These are phyloP conservation scores for Hypomontagnella submonticulosa DNA, from an alignment of 495 filamentous ascomycete species.

Conservation along the genomic window DNA sequence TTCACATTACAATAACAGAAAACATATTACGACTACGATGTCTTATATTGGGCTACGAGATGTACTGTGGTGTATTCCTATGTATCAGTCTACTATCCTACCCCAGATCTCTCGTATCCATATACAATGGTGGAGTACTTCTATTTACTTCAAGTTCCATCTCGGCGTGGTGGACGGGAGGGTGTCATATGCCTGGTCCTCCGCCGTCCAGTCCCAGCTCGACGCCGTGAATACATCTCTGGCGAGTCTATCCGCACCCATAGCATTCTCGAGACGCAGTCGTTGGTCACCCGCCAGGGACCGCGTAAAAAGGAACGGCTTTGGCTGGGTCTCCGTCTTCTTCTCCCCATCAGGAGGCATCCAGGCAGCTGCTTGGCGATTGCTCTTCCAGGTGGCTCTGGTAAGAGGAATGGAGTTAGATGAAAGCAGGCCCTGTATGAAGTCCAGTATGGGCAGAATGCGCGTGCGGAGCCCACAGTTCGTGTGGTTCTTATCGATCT, in stretches of 20 bases:
- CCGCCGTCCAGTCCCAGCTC: conserved; percentile 69
- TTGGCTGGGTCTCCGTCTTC: conserved; percentile 20
- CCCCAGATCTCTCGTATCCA: background rate
- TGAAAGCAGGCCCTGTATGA: conserved; percentile 65
- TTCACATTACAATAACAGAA: background rate
- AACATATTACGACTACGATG: no score
- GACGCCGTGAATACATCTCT: conserved; percentile 67
- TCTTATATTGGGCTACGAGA: no score
- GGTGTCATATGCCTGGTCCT: conserved; percentile 45
- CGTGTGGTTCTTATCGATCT: conserved; percentile 79
- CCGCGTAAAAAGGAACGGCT: conserved; percentile 54
- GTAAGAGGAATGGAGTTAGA: conserved; percentile 58
- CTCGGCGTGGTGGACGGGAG: conserved; percentile 41
- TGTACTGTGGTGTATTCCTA: background rate
- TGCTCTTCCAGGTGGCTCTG: conserved; percentile 57
- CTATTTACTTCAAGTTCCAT: conserved; percentile 37
- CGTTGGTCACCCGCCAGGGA: conserved; percentile 54
- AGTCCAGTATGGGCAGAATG: conserved; percentile 74
- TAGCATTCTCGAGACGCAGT: conserved; percentile 51
- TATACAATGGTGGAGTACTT: background rate
- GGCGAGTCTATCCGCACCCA: conserved; percentile 56
- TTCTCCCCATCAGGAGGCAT: conserved; percentile 24
- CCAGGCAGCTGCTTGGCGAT: conserved; percentile 51
- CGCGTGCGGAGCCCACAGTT: conserved; percentile 80
- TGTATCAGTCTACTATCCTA: background rate